Conservation (phyloP, 768 basidiomycete genomes). For the Boletus eberwhitei region DNA sequence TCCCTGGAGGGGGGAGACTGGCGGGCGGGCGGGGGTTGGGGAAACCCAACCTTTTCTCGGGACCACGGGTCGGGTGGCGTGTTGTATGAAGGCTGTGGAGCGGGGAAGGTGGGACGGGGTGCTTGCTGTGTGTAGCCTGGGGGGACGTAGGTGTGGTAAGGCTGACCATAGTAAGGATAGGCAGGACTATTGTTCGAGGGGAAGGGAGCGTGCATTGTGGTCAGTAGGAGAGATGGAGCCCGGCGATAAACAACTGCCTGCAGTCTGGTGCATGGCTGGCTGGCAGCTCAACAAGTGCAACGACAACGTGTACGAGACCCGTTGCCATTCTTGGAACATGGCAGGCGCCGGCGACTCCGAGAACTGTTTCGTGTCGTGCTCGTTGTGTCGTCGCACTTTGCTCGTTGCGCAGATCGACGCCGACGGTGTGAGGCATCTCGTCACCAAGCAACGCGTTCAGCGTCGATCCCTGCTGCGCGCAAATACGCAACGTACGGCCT, state of each 20-base stretch:
- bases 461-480: not conserved
- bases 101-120: slow-evolving; percentile 14
- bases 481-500: too few species aligned
- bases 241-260: slow-evolving; percentile 14
- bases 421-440: not conserved
- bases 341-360: not conserved
- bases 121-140: slow-evolving; percentile 27
- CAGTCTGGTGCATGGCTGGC: slow-evolving; percentile 20
- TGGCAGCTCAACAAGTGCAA: slow-evolving; percentile 5
- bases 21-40: slow-evolving; percentile 22
- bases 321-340: slow-evolving; percentile 34
- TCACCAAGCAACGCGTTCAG: not conserved
- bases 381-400: not conserved
- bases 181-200: slow-evolving; percentile 38
- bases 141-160: slow-evolving; percentile 37
- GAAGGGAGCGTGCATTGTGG: slow-evolving; percentile 32
- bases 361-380: not conserved
- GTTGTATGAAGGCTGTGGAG: slow-evolving; percentile 13
- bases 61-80: slow-evolving; percentile 32
- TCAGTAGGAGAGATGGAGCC: slow-evolving; percentile 1
- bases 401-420: not conserved
- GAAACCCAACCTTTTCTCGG: slow-evolving; percentile 34
- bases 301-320: slow-evolving; percentile 25
- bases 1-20: slow-evolving; percentile 19
- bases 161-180: slow-evolving; percentile 47